A percentile compares a stretch with the other conserved stretches of the same genome.
phyloP scores from a whole-genome alignment of 805 yeast species.

The Candida loeiensis region DNA sequence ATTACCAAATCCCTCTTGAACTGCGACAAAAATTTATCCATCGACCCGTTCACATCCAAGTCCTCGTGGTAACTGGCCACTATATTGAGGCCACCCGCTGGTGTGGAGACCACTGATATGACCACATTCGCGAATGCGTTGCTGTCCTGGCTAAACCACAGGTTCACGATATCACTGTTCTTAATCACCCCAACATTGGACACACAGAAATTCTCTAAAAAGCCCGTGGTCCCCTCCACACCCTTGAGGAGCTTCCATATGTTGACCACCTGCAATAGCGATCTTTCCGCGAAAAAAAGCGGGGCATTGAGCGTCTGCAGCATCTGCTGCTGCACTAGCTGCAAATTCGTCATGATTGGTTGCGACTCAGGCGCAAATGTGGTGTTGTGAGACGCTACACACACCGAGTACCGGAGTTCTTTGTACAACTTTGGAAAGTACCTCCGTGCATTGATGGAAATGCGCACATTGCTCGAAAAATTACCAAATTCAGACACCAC shows the following conservation, averaged over 20 bases:
- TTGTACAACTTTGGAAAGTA: conserved; percentile 6
- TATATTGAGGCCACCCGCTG: conserved; percentile 6
- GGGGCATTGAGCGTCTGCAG: conserved; percentile 5
- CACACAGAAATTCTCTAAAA: conserved; percentile 8
- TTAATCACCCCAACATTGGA: conserved; percentile 6
- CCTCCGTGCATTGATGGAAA: conserved; percentile 8
- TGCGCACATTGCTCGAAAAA: conserved; percentile 7
- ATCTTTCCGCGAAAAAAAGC: conserved; percentile 7
- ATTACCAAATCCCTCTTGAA: not conserved
- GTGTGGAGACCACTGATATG: conserved; percentile 5
- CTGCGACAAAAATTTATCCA: conserved; percentile 4
- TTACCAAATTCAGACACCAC: conserved; percentile 7
- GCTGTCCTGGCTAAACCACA: conserved; percentile 11
- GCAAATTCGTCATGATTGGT: conserved; percentile 1
- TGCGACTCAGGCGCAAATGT: conserved; percentile 1
- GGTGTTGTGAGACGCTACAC: conserved; percentile 7
- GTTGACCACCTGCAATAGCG: conserved; percentile 6
- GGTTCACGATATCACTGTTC: conserved; percentile 5
- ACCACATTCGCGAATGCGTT: conserved; percentile 8
- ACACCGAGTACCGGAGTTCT: conserved; percentile 6
- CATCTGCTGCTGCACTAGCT: conserved; percentile 5
- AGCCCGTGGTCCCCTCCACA: conserved; percentile 8
- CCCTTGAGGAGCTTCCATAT: conserved; percentile 8
- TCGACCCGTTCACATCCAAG: conserved; percentile 5
- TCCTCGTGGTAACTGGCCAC: conserved; percentile 8